Percentiles rank a stretch among this genome's conserved stretches.
Conservation (phyloP, 2,329 filamentous ascomycete species). For the Fonsecaea pedrosoi region DNA sequence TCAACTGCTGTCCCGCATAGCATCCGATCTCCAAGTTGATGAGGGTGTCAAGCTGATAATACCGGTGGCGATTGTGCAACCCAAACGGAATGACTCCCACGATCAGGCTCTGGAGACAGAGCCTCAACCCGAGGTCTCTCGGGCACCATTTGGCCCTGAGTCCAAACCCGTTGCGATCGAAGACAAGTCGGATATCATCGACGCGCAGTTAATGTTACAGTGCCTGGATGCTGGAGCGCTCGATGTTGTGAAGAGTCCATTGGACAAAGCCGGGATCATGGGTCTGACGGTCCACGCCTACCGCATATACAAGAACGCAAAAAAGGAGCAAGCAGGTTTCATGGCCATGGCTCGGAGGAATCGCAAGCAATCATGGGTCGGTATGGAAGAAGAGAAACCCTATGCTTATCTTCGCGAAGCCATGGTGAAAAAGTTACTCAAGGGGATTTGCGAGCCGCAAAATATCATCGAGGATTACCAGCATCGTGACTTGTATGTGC, state of each 20-base stretch:
- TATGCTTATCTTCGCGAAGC: constrained; percentile 89
- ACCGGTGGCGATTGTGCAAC: constrained; percentile 56
- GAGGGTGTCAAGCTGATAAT: constrained; percentile 58
- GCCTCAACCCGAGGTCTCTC: constrained; percentile 21
- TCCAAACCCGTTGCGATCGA: constrained; percentile 36
- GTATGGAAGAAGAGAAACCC: constrained; percentile 81
- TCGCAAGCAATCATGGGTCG: constrained; percentile 90
- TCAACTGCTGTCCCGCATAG: constrained; percentile 55
- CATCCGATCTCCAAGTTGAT: constrained; percentile 58
- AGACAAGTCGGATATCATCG: constrained; percentile 49
- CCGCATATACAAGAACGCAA: constrained; percentile 76
- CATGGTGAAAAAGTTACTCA: constrained; percentile 92
- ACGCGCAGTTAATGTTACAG: constrained; percentile 65
- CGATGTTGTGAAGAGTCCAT: constrained; percentile 81
- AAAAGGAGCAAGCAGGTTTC: constrained; percentile 74
- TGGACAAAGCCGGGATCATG: constrained; percentile 75
- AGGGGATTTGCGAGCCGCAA: constrained; percentile 79
- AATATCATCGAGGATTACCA: constrained; percentile 67
- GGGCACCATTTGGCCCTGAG: constrained; percentile 34
- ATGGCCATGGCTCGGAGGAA: constrained; percentile 71
- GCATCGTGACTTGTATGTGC: constrained; percentile 70
- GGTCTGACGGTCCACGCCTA: constrained; percentile 84
- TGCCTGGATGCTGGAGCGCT: constrained; percentile 86
- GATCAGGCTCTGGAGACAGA: constrained; percentile 27
- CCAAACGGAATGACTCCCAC: constrained; percentile 40